A percentile compares a stretch with the other conserved stretches of the same genome.
Evolutionary conservation across 768 basidiomycete genomes (phyloP).

Genomic region (Lentinula aciculospora): DNA sequence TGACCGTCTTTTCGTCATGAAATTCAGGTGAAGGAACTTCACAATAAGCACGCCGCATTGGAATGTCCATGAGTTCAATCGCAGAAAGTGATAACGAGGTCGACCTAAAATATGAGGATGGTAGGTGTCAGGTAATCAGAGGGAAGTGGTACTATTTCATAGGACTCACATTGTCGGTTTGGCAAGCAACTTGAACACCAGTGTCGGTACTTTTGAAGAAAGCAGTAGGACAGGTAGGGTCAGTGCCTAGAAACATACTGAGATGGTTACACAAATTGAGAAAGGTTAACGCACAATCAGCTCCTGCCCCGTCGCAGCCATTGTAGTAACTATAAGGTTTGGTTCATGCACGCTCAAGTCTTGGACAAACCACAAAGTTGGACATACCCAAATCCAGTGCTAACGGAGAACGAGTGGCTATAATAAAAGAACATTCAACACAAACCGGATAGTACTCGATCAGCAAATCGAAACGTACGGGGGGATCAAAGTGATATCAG

Average conservation of each 20-base stretch:
- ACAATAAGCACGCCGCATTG: too few species aligned
- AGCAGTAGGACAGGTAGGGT: constrained; percentile 22
- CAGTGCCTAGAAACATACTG: constrained; percentile 17
- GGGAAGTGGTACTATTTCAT: not conserved
- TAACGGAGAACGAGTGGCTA: constrained; percentile 29
- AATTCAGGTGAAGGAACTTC: too few species aligned
- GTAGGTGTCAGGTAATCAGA: not conserved
- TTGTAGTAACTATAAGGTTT: constrained; percentile 17
- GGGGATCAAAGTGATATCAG: constrained; percentile 27
- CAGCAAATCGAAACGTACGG: constrained; percentile 17
- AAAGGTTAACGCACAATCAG: constrained; percentile 17
- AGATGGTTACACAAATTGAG: not conserved
- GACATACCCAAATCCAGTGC: constrained; percentile 25
- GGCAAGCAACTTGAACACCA: constrained; percentile 26
- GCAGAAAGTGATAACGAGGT: constrained; percentile 7
- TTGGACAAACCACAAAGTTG: not conserved
- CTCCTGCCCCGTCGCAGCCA: constrained; percentile 21
- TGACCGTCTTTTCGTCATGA: too few species aligned
- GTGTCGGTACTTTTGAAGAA: constrained; percentile 23
- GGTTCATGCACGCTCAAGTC: not conserved
- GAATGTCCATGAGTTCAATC: constrained; percentile 1
- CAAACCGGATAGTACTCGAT: not conserved
- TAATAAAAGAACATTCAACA: not conserved
- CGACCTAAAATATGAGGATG: not conserved
- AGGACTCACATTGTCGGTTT: constrained; percentile 20